Evolutionary conservation across 2,329 filamentous ascomycete genomes (phyloP), one percentile per base, ranked within the genome.

Genomic region (Corinectria fuckeliana): DNA sequence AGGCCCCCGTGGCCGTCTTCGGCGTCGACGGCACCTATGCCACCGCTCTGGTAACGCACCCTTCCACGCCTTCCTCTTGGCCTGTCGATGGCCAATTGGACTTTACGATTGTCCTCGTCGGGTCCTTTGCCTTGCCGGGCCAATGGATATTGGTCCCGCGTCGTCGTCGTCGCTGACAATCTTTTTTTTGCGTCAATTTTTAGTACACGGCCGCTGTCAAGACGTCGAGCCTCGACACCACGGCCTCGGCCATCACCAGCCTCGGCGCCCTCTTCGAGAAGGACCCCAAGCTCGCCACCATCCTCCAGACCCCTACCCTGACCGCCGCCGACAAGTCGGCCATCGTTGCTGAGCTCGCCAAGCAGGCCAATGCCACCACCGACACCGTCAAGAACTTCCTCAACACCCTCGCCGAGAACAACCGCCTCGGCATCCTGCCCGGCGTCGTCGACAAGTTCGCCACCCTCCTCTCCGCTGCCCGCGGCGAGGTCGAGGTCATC

Each of bases 11-110:
- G 76, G 87, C 93, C 73, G 87, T 99, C 75, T 99, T 92, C 81
- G 95, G 95, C 72, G 83, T 99, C 76, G 95, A 98, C 81, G 95
- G 95, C 80, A 98, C 94, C 77, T 99, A 99, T 83, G 95, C 95
- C 78, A 93, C 90, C 82, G 95, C 95, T 83, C 86, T 99, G 89
- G 95, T 99, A 94, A 79, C 69, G 59, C 50, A 23, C 36, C 53
- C 39, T 36, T n/a, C 39, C 38, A 23, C 28, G 25, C 28, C 18
- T 49, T 41, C 10, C 16, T 32, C 21, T 4, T 14, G 34, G 36
- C 21, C 20, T 25, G 9, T 36, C 42, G 13, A 47, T 21, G 58
- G n/a, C 20, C 69, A 71, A 71, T 71, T 69, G 64, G 62, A n/a
- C 55, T 38, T 58, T 49, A 41, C 30, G 20, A 26, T 54, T 59